A percentile compares a stretch with the other conserved stretches of the same genome.
phyloP scores from a whole-genome alignment of 2,329 filamentous ascomycete species.

The Fusarium ambrosium region DNA sequence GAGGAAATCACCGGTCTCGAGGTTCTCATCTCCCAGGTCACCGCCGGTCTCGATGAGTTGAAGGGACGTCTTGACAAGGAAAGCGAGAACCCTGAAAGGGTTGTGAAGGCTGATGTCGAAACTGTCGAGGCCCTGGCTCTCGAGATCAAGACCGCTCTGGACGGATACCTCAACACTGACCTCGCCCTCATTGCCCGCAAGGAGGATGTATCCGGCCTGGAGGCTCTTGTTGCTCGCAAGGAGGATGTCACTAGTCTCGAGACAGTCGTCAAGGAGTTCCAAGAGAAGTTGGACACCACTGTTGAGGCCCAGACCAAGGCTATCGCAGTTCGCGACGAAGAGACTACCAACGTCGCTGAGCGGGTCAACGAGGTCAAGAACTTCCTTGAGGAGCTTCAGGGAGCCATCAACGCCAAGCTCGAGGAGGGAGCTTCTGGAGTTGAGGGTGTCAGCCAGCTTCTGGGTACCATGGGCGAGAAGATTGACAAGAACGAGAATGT shows the following conservation, averaged over 20 bases:
- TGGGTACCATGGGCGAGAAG: conserved; percentile 76
- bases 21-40: conserved; percentile 82
- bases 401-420: conserved; percentile 81
- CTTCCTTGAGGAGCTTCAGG: conserved; percentile 83
- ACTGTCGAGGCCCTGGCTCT: conserved; percentile 83
- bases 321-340: conserved; percentile 86
- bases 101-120: conserved; percentile 86
- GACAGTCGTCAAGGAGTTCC: conserved; percentile 77
- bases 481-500: conserved; percentile 69
- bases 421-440: conserved; percentile 80
- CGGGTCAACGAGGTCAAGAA: conserved; percentile 83
- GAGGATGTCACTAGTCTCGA: conserved; percentile 75
- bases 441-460: conserved; percentile 78
- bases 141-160: conserved; percentile 86
- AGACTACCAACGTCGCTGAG: conserved; percentile 83
- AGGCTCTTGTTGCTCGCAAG: conserved; percentile 78
- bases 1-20: conserved; percentile 85
- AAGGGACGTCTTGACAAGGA: conserved; percentile 69
- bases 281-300: conserved; percentile 75
- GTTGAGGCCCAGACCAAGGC: conserved; percentile 82
- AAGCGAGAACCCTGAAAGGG: conserved; percentile 70
- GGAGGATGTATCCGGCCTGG: conserved; percentile 75
- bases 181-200: conserved; percentile 80
- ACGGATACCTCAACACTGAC: conserved; percentile 78
- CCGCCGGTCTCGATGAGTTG: conserved; percentile 80